Percentiles rank a stretch among this genome's conserved stretches.
phyloP scores from a whole-genome alignment of 192 early-diverging fungal species.

The Spizellomyces sp. region DNA sequence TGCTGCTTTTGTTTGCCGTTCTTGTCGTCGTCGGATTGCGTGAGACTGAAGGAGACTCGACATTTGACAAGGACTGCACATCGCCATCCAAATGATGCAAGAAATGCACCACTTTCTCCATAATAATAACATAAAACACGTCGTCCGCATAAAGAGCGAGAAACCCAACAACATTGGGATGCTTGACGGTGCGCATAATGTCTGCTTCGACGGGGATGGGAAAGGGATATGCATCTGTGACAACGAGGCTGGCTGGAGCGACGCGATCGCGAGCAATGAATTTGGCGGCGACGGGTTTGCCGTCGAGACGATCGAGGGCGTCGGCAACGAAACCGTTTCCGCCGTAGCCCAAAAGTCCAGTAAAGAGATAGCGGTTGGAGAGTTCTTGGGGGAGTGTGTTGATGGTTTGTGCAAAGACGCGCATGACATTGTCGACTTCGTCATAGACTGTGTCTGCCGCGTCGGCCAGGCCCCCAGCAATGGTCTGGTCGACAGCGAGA shows the following conservation, averaged over 20 bases:
- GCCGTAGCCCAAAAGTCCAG: slow-evolving; percentile 35
- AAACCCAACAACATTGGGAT: slow-evolving; percentile 34
- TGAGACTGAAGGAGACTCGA: not conserved
- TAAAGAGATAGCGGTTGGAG: slow-evolving; percentile 27
- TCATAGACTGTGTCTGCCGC: slow-evolving; percentile 5
- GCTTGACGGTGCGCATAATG: slow-evolving; percentile 18
- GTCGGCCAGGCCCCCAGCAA: slow-evolving; percentile 16
- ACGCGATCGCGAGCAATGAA: slow-evolving; percentile 20
- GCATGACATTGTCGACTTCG: slow-evolving; percentile 37
- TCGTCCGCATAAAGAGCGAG: slow-evolving; percentile 19
- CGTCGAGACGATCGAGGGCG: slow-evolving; percentile 23
- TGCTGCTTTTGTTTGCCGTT: no score
- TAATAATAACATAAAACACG: slow-evolving; percentile 23
- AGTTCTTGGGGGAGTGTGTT: slow-evolving; percentile 26
- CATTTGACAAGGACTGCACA: not conserved
- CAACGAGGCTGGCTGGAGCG: slow-evolving; percentile 6
- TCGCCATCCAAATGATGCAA: not conserved
- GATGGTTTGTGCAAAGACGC: slow-evolving; percentile 24
- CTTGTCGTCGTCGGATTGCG: no score
- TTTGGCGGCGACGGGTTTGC: slow-evolving; percentile 30
- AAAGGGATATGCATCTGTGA: slow-evolving; percentile 8
- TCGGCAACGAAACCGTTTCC: slow-evolving; percentile 40
- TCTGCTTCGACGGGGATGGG: slow-evolving; percentile 28
- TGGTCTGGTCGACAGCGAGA: not conserved
- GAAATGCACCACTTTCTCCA: slow-evolving; percentile 25